Evolutionary conservation across 129 eudicot genomes (phyloP).

Genomic region (Saussurea involucrata): DNA sequence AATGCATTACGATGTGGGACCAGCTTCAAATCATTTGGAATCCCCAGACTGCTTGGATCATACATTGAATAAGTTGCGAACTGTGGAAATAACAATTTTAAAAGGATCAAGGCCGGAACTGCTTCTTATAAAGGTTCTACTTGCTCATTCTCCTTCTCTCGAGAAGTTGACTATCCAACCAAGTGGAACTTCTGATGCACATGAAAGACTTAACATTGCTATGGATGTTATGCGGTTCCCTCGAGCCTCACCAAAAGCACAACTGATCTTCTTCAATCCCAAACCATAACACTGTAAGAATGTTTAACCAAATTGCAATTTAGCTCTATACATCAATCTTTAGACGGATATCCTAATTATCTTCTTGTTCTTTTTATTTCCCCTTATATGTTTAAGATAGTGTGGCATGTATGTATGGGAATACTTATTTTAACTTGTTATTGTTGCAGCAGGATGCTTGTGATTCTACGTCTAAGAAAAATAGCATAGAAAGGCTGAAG

Average conservation of each 20-base stretch:
- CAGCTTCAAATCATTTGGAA: background rate
- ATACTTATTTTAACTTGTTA: too few species aligned
- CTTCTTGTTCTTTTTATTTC: background rate
- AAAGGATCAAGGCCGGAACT: background rate
- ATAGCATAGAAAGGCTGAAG: too few species aligned
- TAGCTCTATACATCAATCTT: background rate
- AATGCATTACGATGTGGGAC: background rate
- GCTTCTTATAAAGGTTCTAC: background rate
- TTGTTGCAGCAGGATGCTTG: too few species aligned
- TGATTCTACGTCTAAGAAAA: too few species aligned
- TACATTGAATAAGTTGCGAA: background rate
- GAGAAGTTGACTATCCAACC: background rate
- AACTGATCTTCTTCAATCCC: background rate
- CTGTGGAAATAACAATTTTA: background rate
- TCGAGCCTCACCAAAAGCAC: background rate
- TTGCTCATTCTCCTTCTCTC: slow-evolving; percentile 10
- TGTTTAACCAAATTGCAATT: background rate
- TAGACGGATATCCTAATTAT: background rate
- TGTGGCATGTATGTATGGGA: too few species aligned
- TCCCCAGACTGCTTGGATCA: background rate
- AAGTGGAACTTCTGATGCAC: background rate
- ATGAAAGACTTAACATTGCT: background rate
- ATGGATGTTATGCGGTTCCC: background rate
- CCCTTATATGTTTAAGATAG: background rate
- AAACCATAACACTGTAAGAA: background rate